These are phyloP conservation scores for Leccinum ochraceum DNA, from an alignment of 768 basidiomycete species.

Conservation along the genomic window DNA sequence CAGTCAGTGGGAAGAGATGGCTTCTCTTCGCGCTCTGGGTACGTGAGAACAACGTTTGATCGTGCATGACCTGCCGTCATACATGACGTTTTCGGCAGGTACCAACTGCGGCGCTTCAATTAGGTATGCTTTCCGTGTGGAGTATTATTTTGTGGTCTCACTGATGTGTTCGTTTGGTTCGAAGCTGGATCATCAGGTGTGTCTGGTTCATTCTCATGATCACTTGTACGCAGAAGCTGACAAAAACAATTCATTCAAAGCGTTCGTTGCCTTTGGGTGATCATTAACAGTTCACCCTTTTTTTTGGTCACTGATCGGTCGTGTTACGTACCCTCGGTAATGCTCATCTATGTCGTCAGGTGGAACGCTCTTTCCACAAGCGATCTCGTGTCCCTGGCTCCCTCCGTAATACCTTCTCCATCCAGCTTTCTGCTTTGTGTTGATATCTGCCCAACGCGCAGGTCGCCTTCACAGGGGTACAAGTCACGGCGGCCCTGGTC, in stretches of 20 bases:
- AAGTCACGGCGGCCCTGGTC: constrained; percentile 10
- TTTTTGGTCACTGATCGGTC: not conserved
- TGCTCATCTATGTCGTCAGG: constrained; percentile 8
- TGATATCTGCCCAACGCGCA: not conserved
- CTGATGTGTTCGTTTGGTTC: not conserved
- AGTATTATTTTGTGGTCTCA: not conserved
- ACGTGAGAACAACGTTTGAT: constrained; percentile 6
- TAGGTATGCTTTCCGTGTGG: constrained; percentile 10
- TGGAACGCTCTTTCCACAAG: constrained; percentile 13
- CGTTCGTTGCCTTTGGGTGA: constrained; percentile 17
- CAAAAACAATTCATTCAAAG: constrained; percentile 11
- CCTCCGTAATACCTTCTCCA: constrained; percentile 4
- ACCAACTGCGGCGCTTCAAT: constrained; percentile 18
- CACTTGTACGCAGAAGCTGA: not conserved
- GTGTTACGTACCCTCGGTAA: not conserved
- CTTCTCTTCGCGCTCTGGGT: constrained; percentile 17
- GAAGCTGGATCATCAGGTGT: constrained; percentile 15
- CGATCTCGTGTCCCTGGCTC: constrained; percentile 11
- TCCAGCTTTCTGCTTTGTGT: not conserved
- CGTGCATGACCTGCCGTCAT: not conserved
- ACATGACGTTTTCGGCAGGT: constrained; percentile 11
- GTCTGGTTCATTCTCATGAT: not conserved
- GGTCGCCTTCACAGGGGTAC: constrained; percentile 10
- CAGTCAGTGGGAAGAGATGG: constrained; percentile 19
- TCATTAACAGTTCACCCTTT: not conserved